Base-by-base conservation (phyloP, 495 filamentous ascomycete genomes). In the Annulohypoxylon nitens region DNA sequence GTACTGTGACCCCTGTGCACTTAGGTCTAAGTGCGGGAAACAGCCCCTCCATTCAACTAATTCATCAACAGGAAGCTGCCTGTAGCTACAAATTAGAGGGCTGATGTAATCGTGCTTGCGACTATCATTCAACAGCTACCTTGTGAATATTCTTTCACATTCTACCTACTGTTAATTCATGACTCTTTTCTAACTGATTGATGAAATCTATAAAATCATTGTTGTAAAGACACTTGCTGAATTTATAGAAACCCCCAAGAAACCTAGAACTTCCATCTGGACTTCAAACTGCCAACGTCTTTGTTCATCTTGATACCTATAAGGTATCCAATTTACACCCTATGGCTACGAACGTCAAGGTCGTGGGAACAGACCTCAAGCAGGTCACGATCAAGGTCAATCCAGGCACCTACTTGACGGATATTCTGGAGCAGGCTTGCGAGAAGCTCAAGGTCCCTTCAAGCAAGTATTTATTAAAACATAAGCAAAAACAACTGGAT, bases 261-360 rank as follows among this genome's bases (percentile, higher is more conserved):
- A 26, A 60, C 25, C 20, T 16, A 30, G n/a, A 45, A 14, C 26
- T 37, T 1, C 5, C 36, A 18, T 5, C 37, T 34, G 4, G 37
- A 9, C 25, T 12, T 1, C 20, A 23, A 23, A 23, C 20, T 23
- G 0, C 12, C 26, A 11, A 20, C 3, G 34, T 41, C 45, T 25
- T 50, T 58, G n/a, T 30, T 37, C 54, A 36, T 48, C 36, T 36
- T 16, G 25, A 33, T 33, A 54, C 50, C 50, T 33, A 30, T 30
- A 2, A 33, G 25, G 25, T 26, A 54, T 39, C 50, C 3, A 59
- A 20, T 39, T 47, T 50, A 25, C 59, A 61, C 34, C 83, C 68
- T 71, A 97, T 97, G 93, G 90, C 93, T 67, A 91, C 95, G 37
- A 92, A 96, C 79, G 92, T 99, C 65, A 90, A 95, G 70, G 93